These are phyloP conservation scores for Gossypium ekmanianum DNA, from an alignment of 345 rosid genomes.

Conservation along the genomic window DNA sequence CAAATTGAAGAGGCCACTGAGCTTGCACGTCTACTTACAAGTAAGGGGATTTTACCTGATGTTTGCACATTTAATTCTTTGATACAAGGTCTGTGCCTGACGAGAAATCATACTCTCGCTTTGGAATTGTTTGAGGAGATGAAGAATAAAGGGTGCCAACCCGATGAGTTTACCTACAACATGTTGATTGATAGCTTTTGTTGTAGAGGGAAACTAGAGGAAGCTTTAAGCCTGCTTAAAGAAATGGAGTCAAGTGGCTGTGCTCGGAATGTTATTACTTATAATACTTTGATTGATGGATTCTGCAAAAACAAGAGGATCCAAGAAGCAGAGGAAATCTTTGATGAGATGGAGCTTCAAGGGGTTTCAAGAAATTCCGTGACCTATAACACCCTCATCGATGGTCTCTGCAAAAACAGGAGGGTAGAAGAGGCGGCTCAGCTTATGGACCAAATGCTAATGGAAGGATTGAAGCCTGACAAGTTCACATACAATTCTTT, in stretches of 20 bases:
- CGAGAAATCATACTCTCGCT: constrained; percentile 47
- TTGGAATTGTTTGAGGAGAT: constrained; percentile 74
- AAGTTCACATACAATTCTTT: constrained; percentile 81
- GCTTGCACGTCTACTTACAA: constrained; percentile 60
- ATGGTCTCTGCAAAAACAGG: constrained; percentile 67
- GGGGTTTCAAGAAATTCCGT: constrained; percentile 82
- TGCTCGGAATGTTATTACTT: constrained; percentile 69
- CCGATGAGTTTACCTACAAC: constrained; percentile 59
- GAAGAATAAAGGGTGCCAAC: constrained; percentile 76
- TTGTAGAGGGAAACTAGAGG: constrained; percentile 53
- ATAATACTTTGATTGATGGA: constrained; percentile 55
- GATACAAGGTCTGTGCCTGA: constrained; percentile 68
- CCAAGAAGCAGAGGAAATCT: constrained; percentile 79
- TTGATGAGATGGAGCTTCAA: constrained; percentile 89
- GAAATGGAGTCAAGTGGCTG: constrained; percentile 83
- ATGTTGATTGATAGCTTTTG: constrained; percentile 83
- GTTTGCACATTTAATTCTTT: constrained; percentile 72
- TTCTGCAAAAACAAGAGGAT: constrained; percentile 76
- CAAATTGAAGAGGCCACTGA: constrained; percentile 70
- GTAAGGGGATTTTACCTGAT: constrained; percentile 74
- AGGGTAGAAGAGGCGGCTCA: constrained; percentile 80
- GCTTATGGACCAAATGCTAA: constrained; percentile 90
- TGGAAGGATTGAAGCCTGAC: constrained; percentile 83
- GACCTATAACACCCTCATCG: constrained; percentile 84
- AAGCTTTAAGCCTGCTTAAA: constrained; percentile 63